phyloP scores from a whole-genome alignment of 1,139 yeast species.

The Kluyveromyces sp. region DNA sequence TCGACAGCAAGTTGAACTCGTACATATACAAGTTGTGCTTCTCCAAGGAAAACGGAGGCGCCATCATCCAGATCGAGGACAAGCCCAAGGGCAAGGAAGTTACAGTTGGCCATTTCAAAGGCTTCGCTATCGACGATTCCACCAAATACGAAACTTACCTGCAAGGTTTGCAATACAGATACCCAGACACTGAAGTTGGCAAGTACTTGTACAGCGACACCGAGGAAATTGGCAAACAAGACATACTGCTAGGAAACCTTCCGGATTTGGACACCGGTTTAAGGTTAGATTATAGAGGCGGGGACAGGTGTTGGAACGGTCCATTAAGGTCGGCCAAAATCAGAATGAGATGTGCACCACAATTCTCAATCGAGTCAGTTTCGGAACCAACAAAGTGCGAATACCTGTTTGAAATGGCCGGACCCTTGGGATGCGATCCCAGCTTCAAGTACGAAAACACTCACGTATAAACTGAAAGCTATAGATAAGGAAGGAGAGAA shows the following conservation, averaged over 20 bases:
- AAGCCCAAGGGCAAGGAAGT: conserved; percentile 18
- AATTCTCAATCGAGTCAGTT: conserved; percentile 49
- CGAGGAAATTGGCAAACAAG: conserved; percentile 18
- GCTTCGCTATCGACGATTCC: conserved; percentile 13
- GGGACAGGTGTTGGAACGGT: conserved; percentile 95
- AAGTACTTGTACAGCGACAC: conserved; percentile 23
- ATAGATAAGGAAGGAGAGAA: neutral
- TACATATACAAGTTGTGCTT: conserved; percentile 22
- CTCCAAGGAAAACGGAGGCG: conserved; percentile 11
- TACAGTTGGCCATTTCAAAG: conserved; percentile 17
- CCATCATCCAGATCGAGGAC: conserved; percentile 19
- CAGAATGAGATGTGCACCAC: conserved; percentile 59
- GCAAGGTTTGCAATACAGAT: conserved; percentile 17
- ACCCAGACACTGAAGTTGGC: conserved; percentile 19
- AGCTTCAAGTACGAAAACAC: conserved; percentile 10
- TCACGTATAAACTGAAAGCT: neutral
- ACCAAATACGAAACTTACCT: conserved; percentile 13
- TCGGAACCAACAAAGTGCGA: conserved; percentile 87
- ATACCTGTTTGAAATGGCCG: conserved; percentile 52
- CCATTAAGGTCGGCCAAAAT: conserved; percentile 70
- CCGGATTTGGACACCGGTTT: conserved; percentile 30
- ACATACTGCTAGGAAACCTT: conserved; percentile 22
- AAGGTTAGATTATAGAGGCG: conserved; percentile 45
- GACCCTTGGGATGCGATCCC: conserved; percentile 63
- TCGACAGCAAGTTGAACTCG: conserved; percentile 14